Evolutionary conservation across 257 asterid species (phyloP).

Genomic region (Apocynum venetum): DNA sequence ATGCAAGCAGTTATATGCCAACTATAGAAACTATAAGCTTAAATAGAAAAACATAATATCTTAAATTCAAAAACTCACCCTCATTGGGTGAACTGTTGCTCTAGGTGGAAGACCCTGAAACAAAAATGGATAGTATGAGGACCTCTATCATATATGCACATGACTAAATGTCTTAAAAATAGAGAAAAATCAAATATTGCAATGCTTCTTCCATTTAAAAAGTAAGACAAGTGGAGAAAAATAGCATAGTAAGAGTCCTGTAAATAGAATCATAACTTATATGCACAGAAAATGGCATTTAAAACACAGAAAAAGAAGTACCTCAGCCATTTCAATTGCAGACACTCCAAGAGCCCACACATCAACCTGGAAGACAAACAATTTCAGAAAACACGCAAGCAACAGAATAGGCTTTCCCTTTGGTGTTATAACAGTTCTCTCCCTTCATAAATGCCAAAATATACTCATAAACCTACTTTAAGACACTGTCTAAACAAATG

Average conservation of each 20-base stretch:
- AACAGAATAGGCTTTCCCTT: neutral
- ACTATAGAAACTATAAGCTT: neutral
- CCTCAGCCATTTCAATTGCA: slow-evolving; percentile 99
- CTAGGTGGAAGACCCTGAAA: slow-evolving; percentile 95
- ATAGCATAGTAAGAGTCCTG: neutral
- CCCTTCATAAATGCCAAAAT: neutral
- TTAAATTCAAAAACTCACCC: slow-evolving; percentile 56
- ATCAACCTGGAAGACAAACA: slow-evolving; percentile 62
- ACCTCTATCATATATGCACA: slow-evolving; percentile 1
- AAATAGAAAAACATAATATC: slow-evolving; percentile 1
- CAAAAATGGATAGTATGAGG: slow-evolving; percentile 22
- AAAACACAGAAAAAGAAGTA: slow-evolving; percentile 23
- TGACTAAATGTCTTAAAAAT: neutral
- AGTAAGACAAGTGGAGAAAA: neutral
- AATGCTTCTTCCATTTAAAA: neutral
- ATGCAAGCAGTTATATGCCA: neutral
- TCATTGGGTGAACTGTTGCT: slow-evolving; percentile 98
- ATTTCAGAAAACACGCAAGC: slow-evolving; percentile 9
- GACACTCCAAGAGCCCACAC: slow-evolving; percentile 99
- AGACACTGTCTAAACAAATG: slow-evolving; percentile 2
- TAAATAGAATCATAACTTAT: neutral
- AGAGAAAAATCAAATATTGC: neutral
- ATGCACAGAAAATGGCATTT: neutral
- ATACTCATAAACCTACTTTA: slow-evolving; percentile 2
- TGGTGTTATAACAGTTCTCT: neutral